Evolutionary conservation across 2,329 filamentous ascomycete species (phyloP).

Genomic region (Aureobasidium sp.): DNA sequence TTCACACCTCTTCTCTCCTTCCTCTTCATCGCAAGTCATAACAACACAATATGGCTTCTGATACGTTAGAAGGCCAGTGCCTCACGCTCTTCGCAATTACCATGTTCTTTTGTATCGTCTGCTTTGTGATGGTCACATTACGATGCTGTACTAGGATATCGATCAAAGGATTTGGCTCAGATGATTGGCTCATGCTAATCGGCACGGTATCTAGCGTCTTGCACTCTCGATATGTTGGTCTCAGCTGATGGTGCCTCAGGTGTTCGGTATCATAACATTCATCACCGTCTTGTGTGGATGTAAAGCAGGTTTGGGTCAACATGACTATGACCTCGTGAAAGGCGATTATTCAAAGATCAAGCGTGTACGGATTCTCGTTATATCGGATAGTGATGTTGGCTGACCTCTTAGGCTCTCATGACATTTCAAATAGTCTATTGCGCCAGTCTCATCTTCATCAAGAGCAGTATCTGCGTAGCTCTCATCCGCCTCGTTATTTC

Average conservation of each 20-base stretch:
- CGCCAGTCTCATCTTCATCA: constrained; percentile 10
- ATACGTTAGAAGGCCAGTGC: neutral
- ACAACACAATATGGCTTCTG: neutral
- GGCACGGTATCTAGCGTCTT: neutral
- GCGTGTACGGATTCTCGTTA: neutral
- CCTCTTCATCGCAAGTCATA: neutral
- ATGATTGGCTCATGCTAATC: constrained; percentile 11
- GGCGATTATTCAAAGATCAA: constrained; percentile 1
- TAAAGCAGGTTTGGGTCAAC: constrained; percentile 11
- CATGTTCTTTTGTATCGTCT: neutral
- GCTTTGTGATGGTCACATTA: neutral
- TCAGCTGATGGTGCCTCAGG: neutral
- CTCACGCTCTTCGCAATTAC: neutral
- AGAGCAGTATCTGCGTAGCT: constrained; percentile 11
- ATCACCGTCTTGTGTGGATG: constrained; percentile 2
- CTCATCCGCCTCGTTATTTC: constrained; percentile 8
- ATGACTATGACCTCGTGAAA: constrained; percentile 1
- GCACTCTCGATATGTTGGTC: neutral
- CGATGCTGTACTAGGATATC: constrained; percentile 6
- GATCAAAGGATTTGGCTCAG: constrained; percentile 6
- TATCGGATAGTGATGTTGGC: neutral
- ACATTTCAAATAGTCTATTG: constrained; percentile 6
- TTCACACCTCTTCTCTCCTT: neutral
- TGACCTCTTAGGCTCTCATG: constrained; percentile 1
- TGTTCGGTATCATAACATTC: constrained; percentile 6